Conservation (phyloP, 2,329 filamentous ascomycete genomes). For the Rugonectria rugulosa region DNA sequence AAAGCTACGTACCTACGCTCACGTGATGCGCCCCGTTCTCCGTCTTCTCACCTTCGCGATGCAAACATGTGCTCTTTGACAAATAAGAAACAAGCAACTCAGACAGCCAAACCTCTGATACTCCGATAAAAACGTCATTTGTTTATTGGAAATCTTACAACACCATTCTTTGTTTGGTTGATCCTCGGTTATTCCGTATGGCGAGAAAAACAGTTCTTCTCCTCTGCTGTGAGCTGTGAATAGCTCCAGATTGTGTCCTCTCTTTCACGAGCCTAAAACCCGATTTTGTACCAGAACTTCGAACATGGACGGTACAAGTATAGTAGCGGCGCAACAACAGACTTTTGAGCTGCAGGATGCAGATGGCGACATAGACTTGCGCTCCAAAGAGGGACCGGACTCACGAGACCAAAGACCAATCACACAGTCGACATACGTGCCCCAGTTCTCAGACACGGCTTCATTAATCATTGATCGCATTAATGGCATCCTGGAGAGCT, state of each 20-base stretch:
- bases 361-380: neutral
- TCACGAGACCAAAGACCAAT: neutral
- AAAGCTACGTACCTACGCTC: too few relatives aligned
- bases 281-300: too few relatives aligned
- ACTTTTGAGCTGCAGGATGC: too few relatives aligned
- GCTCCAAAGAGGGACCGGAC: neutral
- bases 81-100: neutral
- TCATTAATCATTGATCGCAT: conserved; percentile 41
- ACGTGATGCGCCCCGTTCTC: too few relatives aligned
- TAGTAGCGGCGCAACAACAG: neutral
- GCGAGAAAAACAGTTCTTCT: too few relatives aligned
- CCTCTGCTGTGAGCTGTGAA: too few relatives aligned
- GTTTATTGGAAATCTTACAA: neutral
- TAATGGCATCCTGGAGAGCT: conserved; percentile 15
- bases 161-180: neutral
- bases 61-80: too few relatives aligned
- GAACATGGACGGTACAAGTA: neutral
- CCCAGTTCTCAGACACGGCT: conserved; percentile 41
- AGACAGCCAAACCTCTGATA: neutral
- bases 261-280: too few relatives aligned
- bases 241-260: too few relatives aligned
- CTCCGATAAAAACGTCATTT: neutral
- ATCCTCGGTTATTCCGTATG: too few relatives aligned
- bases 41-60: too few relatives aligned
- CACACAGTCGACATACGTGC: conserved; percentile 35